Evolutionary conservation across 495 filamentous ascomycete genomes (phyloP), one percentile per base, ranked within the genome.

Genomic region (Aspergillus conjunctus): DNA sequence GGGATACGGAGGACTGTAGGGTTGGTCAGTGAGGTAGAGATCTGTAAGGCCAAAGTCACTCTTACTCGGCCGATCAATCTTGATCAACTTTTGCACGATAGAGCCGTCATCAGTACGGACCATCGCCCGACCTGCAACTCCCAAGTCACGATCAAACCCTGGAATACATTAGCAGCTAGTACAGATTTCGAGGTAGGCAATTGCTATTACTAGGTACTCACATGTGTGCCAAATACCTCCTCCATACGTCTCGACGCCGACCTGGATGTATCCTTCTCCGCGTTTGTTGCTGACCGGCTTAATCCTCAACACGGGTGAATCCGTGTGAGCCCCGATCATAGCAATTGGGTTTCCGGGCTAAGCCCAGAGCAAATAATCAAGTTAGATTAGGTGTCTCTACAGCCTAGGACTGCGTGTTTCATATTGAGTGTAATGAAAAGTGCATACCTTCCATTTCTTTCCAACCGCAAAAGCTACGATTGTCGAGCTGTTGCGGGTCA

Each of bases 311-410:
- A 89, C 90, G 0, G 91, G 91, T 5, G 93, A 98, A 73, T 99
- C 94, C 21, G 94, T 98, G 76, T 99, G 94, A 49, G 94, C 92
- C 66, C 94, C 94, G 60, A 99, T 85, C 89, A 98, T 94, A 68
- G 89, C 87, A 69, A 99, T 90, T 10, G 93, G 86, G 72, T 96
- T 97, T 52, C 94, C 94, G 7, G 95, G 86, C 85, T 87, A 2
- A 26, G 26, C 26, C 26, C 68, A 50, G 9, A 18, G 17, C 7
- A 22, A 9, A 9, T 17, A 48, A 21, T 48, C 17, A 20, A 48
- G 44, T 48, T 48, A 48, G 44, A 48, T 22, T 10, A 48, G 18
- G 44, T 21, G 20, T 1, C 44, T 48, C n/a, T 48, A 48, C 17
- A 11, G n/a, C n/a, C n/a, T n/a, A n/a, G n/a, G n/a, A 21, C 1